Base-by-base conservation (phyloP, 2,329 filamentous ascomycete genomes). In the Colletotrichum orbiculare region DNA sequence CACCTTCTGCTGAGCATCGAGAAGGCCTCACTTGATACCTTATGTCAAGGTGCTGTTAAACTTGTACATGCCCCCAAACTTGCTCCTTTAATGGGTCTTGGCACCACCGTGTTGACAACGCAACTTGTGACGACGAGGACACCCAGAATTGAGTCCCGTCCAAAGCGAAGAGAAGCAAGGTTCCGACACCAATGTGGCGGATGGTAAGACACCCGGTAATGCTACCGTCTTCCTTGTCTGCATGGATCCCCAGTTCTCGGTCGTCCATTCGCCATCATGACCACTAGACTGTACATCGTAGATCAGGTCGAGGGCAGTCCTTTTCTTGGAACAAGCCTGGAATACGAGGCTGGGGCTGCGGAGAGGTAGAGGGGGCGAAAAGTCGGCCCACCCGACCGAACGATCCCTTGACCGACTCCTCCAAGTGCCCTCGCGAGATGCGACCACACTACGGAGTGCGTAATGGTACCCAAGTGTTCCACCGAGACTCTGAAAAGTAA, bases 231-330 rank as follows among this genome's bases (percentile, higher is more conserved):
- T 33, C 54, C 17, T 4, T 45, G 12, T 42, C 54, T 42, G 37
- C 54, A 35, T 41, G 45, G 56, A 42, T 48, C 60, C 42, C 52
- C 48, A 60, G 48, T 60, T 47, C 15, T 43, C 55, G 49, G 48
- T 60, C 43, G 43, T 42, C 15, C 33, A 60, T 60, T 45, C 39
- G 55, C 42, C 48, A 38, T 45, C 25, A 43, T 64, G 60, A 42
- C 55, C 49, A 53, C 33, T 38, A 60, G 17, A 43, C 57, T 52
- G 62, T 56, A 65, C 57, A 65, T 65, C 62, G 62, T 56, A 65
- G 62, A 65, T 65, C 62, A 37, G 52, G 62, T 38, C 46, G 35
- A 15, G 58, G 58, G 35, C 50, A 35, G 62, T 62, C 57, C 62
- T 65, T 65, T 65, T 41, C 38, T 41, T 41, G 38, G 38, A 41